Percentiles rank a stretch among this genome's conserved stretches.
Evolutionary conservation across 2,329 filamentous ascomycete genomes (phyloP).

Genomic region (Alternaria longipes): DNA sequence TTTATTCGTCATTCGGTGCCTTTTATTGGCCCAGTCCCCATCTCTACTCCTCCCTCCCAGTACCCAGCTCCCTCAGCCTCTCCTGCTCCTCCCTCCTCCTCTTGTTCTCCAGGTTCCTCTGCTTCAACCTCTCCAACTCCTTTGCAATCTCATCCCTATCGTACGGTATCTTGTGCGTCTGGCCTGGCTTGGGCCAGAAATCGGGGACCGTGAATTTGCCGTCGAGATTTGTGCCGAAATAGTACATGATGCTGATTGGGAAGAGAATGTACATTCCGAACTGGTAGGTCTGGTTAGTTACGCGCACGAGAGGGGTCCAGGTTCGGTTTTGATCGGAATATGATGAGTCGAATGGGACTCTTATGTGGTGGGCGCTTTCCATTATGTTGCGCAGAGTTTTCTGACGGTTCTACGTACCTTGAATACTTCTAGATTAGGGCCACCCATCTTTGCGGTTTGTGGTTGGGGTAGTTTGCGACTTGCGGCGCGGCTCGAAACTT

Average conservation of each 20-base stretch:
- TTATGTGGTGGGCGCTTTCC: background rate
- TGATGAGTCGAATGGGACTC: slow-evolving; percentile 4
- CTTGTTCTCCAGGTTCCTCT: slow-evolving; percentile 57
- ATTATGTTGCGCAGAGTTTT: background rate
- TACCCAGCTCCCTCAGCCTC: slow-evolving; percentile 29
- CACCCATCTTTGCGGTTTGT: slow-evolving; percentile 68
- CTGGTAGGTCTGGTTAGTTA: slow-evolving; percentile 57
- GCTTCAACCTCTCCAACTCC: slow-evolving; percentile 78
- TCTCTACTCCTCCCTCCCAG: slow-evolving; percentile 25
- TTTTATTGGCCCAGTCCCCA: background rate
- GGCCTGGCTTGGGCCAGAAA: slow-evolving; percentile 89
- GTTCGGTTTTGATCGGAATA: background rate
- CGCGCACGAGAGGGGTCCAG: background rate
- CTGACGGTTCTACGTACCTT: slow-evolving; percentile 67
- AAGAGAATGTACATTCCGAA: slow-evolving; percentile 99
- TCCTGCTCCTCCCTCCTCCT: slow-evolving; percentile 58
- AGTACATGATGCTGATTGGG: slow-evolving; percentile 99
- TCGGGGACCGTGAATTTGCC: slow-evolving; percentile 80
- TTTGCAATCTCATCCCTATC: slow-evolving; percentile 83
- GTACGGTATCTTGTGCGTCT: slow-evolving; percentile 78
- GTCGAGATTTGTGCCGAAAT: slow-evolving; percentile 98
- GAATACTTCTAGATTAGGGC: slow-evolving; percentile 92
- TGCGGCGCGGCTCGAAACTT: slow-evolving; percentile 5
- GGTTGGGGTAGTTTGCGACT: background rate
- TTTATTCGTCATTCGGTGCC: background rate